Evolutionary conservation across 345 rosid species (phyloP), one percentile per base, ranked within the genome.

Genomic region (Eutrema heterophyllum): DNA sequence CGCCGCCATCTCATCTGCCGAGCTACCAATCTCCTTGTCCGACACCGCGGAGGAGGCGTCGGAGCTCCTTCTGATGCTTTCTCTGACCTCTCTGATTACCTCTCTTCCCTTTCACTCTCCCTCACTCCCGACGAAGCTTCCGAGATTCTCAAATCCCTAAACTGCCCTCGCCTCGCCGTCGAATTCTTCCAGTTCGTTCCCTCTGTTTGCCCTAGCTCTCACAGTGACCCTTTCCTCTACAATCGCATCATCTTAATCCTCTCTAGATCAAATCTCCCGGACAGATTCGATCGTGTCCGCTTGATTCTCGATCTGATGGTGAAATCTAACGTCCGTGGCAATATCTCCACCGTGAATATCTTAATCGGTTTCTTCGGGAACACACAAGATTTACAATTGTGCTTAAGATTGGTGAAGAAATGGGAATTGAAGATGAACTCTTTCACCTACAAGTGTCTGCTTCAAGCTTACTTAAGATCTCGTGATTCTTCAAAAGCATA

Each of bases 391-490:
- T 62, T 94, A 71, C 80, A 83, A 49, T 77, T 36, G 68, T 89
- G 93, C 48, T 43, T 86, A 18, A 81, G 72, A 53, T 70, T 94
- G 74, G 73, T 88, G 26, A 76, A 80, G 82, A 87, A 85, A 60
- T 94, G 98, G 98, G 91, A 67, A 4, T 65, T 94, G 79, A 85
- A 76, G 71, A 89, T 88, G 93, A 94, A 86, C 64, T 71, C 89
- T 44, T 94, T 83, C 69, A 91, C 93, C 0, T 91, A 91, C 49
- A 94, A 91, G 80, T 94, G 96, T 57, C 72, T 91, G 58, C 83
- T 91, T 73, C 97, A 89, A 66, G 91, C 98, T 44, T 81, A 84
- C 78, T 70, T 94, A 77, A 80, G 98, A 82, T 85, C 98, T 5
- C 82, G 70, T 29, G 81, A 91, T 51, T 68, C 80, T 56, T 70